phyloP scores from a whole-genome alignment of 2,329 filamentous ascomycete genomes.

The Neoarthrinium moseri region DNA sequence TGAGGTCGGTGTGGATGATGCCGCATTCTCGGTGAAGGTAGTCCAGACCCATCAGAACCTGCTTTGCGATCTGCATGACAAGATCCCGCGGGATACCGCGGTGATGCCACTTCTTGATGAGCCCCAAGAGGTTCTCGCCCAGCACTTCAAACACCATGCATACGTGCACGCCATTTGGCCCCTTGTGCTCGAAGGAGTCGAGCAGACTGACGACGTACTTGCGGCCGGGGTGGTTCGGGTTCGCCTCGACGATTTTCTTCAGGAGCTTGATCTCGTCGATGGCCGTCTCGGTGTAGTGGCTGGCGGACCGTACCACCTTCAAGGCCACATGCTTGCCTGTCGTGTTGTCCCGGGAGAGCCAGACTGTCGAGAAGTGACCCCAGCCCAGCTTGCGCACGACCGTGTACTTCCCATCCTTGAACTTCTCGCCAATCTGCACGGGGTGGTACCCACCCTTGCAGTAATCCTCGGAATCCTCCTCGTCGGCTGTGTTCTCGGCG shows the following conservation, averaged over 20 bases:
- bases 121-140: slow-evolving; percentile 87
- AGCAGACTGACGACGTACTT: slow-evolving; percentile 94
- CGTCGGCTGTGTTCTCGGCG: slow-evolving; percentile 90
- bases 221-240: slow-evolving; percentile 89
- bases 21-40: slow-evolving; percentile 97
- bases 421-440: slow-evolving; percentile 89
- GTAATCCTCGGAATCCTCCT: slow-evolving; percentile 98
- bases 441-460: slow-evolving; percentile 99
- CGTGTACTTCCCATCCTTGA: slow-evolving; percentile 96
- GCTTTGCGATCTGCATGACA: slow-evolving; percentile 98
- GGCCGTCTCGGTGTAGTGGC: slow-evolving; percentile 98
- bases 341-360: slow-evolving; percentile 77
- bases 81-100: slow-evolving; percentile 93
- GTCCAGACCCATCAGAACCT: slow-evolving; percentile 91
- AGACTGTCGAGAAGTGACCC: slow-evolving; percentile 99
- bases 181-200: slow-evolving; percentile 97
- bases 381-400: slow-evolving; percentile 95
- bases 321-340: slow-evolving; percentile 93
- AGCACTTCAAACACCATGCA: slow-evolving; percentile 99
- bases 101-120: slow-evolving; percentile 99
- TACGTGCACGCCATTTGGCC: slow-evolving; percentile 92
- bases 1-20: slow-evolving; percentile 97
- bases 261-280: slow-evolving; percentile 98
- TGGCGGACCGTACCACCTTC: slow-evolving; percentile 95
- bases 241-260: slow-evolving; percentile 94